A percentile compares a stretch with the other conserved stretches of the same genome.
Evolutionary conservation across 345 rosid species (phyloP).

Genomic region (Raphanus sativus): DNA sequence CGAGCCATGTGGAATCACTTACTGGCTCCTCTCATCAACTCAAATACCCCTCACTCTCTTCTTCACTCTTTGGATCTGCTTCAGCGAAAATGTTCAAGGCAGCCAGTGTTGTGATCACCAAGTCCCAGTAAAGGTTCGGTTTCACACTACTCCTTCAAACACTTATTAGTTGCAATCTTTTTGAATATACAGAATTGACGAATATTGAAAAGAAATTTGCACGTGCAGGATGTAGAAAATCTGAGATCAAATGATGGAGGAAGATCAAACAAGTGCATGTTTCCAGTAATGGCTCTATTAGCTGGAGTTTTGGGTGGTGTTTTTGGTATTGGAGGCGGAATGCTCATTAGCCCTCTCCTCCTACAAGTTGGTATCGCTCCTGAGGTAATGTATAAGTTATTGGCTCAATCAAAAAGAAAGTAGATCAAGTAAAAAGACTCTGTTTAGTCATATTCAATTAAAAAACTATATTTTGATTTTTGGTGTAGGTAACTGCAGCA

Average conservation of each 20-base stretch:
- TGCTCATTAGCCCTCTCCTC: slow-evolving; percentile 90
- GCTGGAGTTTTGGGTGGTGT: slow-evolving; percentile 85
- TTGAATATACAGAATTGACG: not conserved
- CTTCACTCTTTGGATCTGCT: slow-evolving; percentile 63
- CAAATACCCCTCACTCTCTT: slow-evolving; percentile 77
- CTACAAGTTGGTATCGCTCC: slow-evolving; percentile 75
- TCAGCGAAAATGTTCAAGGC: slow-evolving; percentile 41
- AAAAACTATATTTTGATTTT: slow-evolving; percentile 43
- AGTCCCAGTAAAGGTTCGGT: slow-evolving; percentile 26
- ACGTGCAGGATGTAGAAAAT: slow-evolving; percentile 43
- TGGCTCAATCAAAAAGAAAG: not conserved
- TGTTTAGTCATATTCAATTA: not conserved
- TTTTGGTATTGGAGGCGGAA: slow-evolving; percentile 93
- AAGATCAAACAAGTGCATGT: slow-evolving; percentile 43
- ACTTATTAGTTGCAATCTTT: not conserved
- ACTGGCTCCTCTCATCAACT: slow-evolving; percentile 65
- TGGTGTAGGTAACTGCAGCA: slow-evolving; percentile 79
- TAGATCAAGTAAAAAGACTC: not conserved
- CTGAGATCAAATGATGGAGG: slow-evolving; percentile 24
- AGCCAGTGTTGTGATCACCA: slow-evolving; percentile 25
- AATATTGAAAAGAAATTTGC: not conserved
- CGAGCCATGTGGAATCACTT: slow-evolving; percentile 65
- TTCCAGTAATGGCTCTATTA: slow-evolving; percentile 70
- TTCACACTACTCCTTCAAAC: not conserved
- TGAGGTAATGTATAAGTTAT: slow-evolving; percentile 49